Evolutionary conservation across 176 grass and related monocot species (phyloP), one percentile per base, ranked within the genome.

Genomic region (Triticum monococcum): DNA sequence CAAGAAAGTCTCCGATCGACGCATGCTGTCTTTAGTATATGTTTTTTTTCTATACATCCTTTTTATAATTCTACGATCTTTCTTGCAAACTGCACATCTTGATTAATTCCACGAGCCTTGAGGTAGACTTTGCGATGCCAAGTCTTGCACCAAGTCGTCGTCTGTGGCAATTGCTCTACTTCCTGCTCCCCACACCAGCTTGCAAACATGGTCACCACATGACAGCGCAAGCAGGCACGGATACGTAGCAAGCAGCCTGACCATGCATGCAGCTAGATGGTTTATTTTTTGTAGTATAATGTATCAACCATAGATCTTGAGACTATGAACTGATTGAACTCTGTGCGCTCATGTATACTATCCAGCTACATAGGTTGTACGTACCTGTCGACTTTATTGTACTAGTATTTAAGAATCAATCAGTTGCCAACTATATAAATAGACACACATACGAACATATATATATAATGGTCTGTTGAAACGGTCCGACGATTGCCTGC

Each of bases 371-470:
- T 50, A 41, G 41, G 72, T 75, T 75, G 48, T 30, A 50, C 8
- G 43, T 75, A 59, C 80, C 85, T n/a, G 45, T 90, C 85, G n/a
- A 48, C 74, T 82, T 90, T 66, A 83, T 79, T 22, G 5, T 22
- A 31, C 33, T 35, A 16, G 59, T 75, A 87, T 79, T 79, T 14
- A 50, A 30, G 25, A 30, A 30, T 87, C 89, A 83, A 83, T 74
- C 2, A 63, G 79, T 62, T 79, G 60, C 48, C 50, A 74, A 80
- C 57, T n/a, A 69, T 78, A 74, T 83, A 75, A 54, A 50, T 31
- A 24, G 0, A 25, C 70, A 40, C 26, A 46, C 78, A 75, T 38
- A 63, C 10, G 16, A 22, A 31, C 12, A 63, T 23, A 2, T 40
- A 18, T 54, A 54, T 46, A 30, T 5, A 43, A 23, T 77, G 13